Conservation (phyloP, 2,329 filamentous ascomycete genomes). For the Sporothrix protearum region DNA sequence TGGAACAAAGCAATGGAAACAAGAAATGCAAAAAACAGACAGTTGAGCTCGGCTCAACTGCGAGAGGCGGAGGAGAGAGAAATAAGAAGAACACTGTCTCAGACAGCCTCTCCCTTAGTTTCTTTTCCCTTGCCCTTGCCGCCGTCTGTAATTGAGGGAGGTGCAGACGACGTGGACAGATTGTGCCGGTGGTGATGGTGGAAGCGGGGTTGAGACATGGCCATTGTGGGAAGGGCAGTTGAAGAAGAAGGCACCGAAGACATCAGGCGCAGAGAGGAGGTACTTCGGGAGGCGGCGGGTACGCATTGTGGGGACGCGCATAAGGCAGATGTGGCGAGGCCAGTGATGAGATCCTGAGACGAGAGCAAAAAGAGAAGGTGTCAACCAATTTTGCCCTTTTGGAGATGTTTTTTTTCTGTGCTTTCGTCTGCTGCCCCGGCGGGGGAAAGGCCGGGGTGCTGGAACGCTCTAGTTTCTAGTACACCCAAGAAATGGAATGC, state of each 20-base stretch:
- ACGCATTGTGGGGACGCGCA: conserved; percentile 31
- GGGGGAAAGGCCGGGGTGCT: conserved; percentile 17
- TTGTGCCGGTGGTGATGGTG: conserved; percentile 41
- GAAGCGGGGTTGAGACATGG: conserved; percentile 35
- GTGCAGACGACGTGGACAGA: conserved; percentile 37
- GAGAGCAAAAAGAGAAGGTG: conserved; percentile 41
- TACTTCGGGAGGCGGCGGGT: conserved; percentile 45
- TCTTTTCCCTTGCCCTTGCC: conserved; percentile 38
- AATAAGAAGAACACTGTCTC: neutral
- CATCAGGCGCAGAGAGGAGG: conserved; percentile 36
- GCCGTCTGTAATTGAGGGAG: conserved; percentile 34
- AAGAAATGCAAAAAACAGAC: conserved; percentile 16
- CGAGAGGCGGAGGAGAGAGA: neutral
- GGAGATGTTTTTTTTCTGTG: conserved; percentile 16
- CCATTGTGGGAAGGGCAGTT: conserved; percentile 42
- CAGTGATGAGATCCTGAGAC: conserved; percentile 31
- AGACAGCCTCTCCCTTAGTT: conserved; percentile 28
- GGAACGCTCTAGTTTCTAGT: conserved; percentile 33
- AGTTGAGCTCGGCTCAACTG: conserved; percentile 10
- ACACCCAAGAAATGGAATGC: conserved; percentile 6
- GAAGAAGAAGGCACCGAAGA: conserved; percentile 33
- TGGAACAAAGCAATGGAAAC: neutral
- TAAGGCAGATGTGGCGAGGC: conserved; percentile 24
- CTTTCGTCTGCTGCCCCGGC: neutral
- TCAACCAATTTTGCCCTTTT: conserved; percentile 37